A percentile compares a stretch with the other conserved stretches of the same genome.
Conservation (phyloP, 352 stramenopile genomes). For the Globisporangium parvum region DNA sequence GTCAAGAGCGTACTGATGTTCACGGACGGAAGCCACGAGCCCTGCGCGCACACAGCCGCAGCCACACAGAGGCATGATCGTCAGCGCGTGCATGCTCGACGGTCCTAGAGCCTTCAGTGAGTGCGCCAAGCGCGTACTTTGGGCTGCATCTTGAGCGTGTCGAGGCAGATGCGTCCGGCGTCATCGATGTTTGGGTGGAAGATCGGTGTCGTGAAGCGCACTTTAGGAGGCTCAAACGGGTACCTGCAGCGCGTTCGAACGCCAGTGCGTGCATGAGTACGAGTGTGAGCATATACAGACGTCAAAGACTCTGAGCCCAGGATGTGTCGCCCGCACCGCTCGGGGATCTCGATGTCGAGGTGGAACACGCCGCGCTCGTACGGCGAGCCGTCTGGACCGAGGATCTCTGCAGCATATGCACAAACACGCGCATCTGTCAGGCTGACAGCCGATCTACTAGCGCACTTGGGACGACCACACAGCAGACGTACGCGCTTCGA, state of each 20-base stretch:
- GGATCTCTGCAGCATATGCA: slow-evolving; percentile 44
- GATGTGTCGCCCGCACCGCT: slow-evolving; percentile 23
- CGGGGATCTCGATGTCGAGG: slow-evolving; percentile 68
- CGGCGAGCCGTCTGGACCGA: slow-evolving; percentile 72
- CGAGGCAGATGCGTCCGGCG: slow-evolving; percentile 84
- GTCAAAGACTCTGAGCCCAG: neutral
- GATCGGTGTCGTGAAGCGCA: slow-evolving; percentile 73
- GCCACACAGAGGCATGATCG: slow-evolving; percentile 1
- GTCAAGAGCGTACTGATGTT: slow-evolving; percentile 89
- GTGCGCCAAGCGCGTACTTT: slow-evolving; percentile 29
- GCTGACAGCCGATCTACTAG: neutral
- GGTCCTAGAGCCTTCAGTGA: neutral
- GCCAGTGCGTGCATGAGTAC: too few species aligned
- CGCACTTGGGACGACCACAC: neutral
- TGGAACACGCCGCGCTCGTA: slow-evolving; percentile 77
- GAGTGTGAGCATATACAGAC: neutral
- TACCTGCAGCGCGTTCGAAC: slow-evolving; percentile 30
- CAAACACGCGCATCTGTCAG: neutral
- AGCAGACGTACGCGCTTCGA: slow-evolving; percentile 64
- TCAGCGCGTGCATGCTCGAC: too few species aligned
- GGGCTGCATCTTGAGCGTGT: slow-evolving; percentile 90
- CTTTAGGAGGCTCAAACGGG: slow-evolving; percentile 78
- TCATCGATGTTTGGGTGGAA: slow-evolving; percentile 87
- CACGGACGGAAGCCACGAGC: slow-evolving; percentile 88
- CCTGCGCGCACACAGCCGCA: slow-evolving; percentile 26